Conservation (phyloP, 2,329 filamentous ascomycete genomes). For the Teratosphaeria destructans region DNA sequence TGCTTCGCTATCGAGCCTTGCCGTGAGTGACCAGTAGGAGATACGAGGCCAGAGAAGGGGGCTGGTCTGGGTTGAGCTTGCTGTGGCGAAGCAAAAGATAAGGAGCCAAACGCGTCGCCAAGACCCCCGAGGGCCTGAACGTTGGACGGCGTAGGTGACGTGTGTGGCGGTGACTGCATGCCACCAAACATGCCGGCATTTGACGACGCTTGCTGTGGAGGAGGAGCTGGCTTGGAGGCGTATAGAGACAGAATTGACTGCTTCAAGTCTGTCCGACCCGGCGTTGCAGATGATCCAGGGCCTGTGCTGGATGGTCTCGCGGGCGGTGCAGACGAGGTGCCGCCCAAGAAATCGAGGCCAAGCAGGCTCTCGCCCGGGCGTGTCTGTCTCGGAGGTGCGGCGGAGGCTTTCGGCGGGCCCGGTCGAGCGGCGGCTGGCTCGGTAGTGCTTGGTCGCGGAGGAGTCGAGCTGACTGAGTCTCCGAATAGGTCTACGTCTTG, state of each 20-base stretch:
- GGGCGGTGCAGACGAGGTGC: constrained; percentile 56
- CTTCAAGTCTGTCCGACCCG: constrained; percentile 85
- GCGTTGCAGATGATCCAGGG: constrained; percentile 43
- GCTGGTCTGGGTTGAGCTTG: constrained; percentile 41
- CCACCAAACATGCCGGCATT: constrained; percentile 45
- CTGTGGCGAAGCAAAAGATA: constrained; percentile 47
- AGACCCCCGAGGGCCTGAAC: constrained; percentile 45
- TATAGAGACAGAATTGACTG: constrained; percentile 96
- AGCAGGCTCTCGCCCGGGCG: constrained; percentile 78
- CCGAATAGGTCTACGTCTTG: constrained; percentile 67
- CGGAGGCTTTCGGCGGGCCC: constrained; percentile 19
- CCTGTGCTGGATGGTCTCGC: constrained; percentile 70
- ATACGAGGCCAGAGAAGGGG: constrained; percentile 54
- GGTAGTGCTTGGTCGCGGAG: constrained; percentile 58
- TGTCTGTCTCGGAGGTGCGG: constrained; percentile 42
- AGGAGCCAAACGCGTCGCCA: constrained; percentile 68
- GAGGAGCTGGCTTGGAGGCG: constrained; percentile 66
- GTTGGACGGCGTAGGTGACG: constrained; percentile 19
- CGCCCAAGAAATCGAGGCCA: constrained; percentile 85
- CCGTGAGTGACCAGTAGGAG: constrained; percentile 41
- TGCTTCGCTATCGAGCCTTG: constrained; percentile 31
- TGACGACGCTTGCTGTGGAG: constrained; percentile 38
- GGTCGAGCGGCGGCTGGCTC: constrained; percentile 60
- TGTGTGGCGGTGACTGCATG: constrained; percentile 47
- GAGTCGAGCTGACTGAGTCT: constrained; percentile 48